Evolutionary conservation across 2,329 filamentous ascomycete species (phyloP).

Genomic region (Trichocomaceae sp.): DNA sequence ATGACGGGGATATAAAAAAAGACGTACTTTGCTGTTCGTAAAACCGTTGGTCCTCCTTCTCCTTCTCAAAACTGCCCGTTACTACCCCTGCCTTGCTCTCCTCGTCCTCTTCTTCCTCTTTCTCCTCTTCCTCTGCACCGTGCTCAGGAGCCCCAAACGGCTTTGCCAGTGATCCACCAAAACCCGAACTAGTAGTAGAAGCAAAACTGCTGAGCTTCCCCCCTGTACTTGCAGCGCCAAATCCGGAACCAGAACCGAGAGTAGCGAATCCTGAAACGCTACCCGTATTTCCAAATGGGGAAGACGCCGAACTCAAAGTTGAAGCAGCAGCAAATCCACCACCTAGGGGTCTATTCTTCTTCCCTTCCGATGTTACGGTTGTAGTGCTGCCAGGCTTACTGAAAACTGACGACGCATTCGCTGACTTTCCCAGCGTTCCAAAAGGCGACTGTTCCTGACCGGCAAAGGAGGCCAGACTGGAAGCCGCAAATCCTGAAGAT

Average conservation of each 20-base stretch:
- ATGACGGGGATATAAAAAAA: background rate
- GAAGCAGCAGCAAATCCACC: slow-evolving; percentile 27
- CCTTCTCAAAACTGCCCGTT: slow-evolving; percentile 45
- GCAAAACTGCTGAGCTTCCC: slow-evolving; percentile 62
- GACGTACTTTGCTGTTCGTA: slow-evolving; percentile 59
- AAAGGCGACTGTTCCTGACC: slow-evolving; percentile 58
- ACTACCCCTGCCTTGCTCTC: slow-evolving; percentile 40
- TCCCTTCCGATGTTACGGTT: slow-evolving; percentile 6
- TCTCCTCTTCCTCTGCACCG: slow-evolving; percentile 32
- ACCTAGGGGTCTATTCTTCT: slow-evolving; percentile 18
- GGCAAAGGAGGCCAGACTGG: slow-evolving; percentile 61
- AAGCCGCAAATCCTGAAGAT: slow-evolving; percentile 59
- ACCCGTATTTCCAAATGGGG: slow-evolving; percentile 25
- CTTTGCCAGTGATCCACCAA: slow-evolving; percentile 42
- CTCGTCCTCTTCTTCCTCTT: slow-evolving; percentile 41
- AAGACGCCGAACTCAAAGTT: slow-evolving; percentile 15
- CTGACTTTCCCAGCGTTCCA: slow-evolving; percentile 46
- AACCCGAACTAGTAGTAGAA: slow-evolving; percentile 47
- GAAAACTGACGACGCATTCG: slow-evolving; percentile 36
- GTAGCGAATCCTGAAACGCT: slow-evolving; percentile 32
- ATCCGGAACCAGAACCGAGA: slow-evolving; percentile 32
- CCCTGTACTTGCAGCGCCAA: slow-evolving; percentile 35
- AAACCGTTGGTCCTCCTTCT: slow-evolving; percentile 46
- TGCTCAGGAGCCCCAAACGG: slow-evolving; percentile 66
- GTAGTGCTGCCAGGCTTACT: slow-evolving; percentile 22